Percentiles rank a stretch among this genome's conserved stretches.
Conservation (phyloP, 2,329 filamentous ascomycete genomes). For the Colletotrichum orchidophilum region DNA sequence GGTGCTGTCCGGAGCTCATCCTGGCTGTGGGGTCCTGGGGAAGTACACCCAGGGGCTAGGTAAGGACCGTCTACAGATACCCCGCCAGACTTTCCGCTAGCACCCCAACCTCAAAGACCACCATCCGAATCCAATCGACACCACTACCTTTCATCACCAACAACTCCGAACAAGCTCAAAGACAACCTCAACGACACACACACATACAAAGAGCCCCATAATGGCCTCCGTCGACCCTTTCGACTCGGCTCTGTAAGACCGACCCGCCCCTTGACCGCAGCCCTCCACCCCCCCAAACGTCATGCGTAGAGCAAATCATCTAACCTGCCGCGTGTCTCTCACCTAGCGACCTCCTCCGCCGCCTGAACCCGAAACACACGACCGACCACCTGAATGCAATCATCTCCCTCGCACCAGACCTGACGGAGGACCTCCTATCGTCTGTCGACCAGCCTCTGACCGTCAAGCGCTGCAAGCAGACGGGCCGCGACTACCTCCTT, state of each 20-base stretch:
- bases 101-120: constrained; percentile 15
- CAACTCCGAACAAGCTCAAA: not conserved
- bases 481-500: constrained; percentile 93
- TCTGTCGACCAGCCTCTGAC: constrained; percentile 96
- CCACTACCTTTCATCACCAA: constrained; percentile 2
- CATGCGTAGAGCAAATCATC: constrained; percentile 10
- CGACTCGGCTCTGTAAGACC: constrained; percentile 77
- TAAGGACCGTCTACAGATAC: constrained; percentile 5
- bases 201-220: constrained; percentile 19
- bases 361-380: constrained; percentile 94
- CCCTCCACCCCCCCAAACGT: constrained; percentile 10
- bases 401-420: constrained; percentile 86
- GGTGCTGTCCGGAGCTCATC: constrained; percentile 20
- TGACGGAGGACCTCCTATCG: constrained; percentile 97
- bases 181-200: not conserved
- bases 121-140: not conserved
- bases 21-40: constrained; percentile 17
- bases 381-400: constrained; percentile 88
- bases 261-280: no score
- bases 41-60: constrained; percentile 17
- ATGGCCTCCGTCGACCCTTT: constrained; percentile 72
- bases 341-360: constrained; percentile 91
- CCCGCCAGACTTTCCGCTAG: constrained; percentile 18
- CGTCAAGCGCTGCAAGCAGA: constrained; percentile 85
- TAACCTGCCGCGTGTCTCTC: constrained; percentile 1